A percentile compares a stretch with the other conserved stretches of the same genome.
Conservation (phyloP, 441 rosid genomes). For the Cnidoscolus chayamansa region DNA sequence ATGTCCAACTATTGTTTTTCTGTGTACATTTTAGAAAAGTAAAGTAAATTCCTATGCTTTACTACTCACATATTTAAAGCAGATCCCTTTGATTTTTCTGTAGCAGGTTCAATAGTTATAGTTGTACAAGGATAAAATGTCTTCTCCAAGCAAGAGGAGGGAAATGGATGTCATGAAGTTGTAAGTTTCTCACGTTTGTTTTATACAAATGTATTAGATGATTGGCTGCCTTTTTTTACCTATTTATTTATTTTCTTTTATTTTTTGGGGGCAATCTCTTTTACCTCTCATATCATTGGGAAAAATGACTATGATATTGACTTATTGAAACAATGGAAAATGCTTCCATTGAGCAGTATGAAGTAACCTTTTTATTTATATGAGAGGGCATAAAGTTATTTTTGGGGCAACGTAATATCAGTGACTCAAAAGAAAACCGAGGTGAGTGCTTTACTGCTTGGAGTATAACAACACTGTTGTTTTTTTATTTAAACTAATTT, state of each 20-base stretch:
- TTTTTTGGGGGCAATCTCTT: neutral
- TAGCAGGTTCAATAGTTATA: constrained; percentile 23
- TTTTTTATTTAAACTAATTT: too few relatives aligned
- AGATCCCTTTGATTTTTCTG: constrained; percentile 9
- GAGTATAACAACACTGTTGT: too few relatives aligned
- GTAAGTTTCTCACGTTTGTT: constrained; percentile 32
- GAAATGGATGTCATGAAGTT: constrained; percentile 83
- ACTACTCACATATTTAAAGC: neutral
- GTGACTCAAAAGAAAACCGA: neutral
- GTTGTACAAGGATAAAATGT: constrained; percentile 29
- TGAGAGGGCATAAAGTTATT: neutral
- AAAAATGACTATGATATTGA: neutral
- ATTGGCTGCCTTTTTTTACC: neutral
- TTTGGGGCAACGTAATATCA: neutral
- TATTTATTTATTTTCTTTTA: neutral
- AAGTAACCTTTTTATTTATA: neutral
- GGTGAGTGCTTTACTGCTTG: neutral
- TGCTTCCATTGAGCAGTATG: constrained; percentile 8
- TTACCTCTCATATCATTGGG: neutral
- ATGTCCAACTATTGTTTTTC: neutral
- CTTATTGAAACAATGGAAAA: neutral
- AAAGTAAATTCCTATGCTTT: neutral
- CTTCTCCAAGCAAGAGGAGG: constrained; percentile 80
- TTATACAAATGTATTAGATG: neutral
- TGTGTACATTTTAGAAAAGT: neutral